Conservation (phyloP, 306 rosid species). For the Cicer judaicum region DNA sequence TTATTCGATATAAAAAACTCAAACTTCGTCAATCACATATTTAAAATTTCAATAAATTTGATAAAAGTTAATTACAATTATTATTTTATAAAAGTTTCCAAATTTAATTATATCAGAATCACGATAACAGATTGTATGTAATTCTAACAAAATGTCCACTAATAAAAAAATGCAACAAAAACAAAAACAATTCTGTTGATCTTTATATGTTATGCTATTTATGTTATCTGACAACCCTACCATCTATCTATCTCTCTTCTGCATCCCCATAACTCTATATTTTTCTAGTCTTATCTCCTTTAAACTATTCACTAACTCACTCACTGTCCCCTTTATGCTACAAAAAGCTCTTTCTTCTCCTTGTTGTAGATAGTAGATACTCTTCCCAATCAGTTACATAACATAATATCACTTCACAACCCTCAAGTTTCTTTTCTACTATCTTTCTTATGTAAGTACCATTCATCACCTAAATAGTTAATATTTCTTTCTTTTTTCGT, state of each 20-base stretch:
- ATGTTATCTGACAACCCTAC: conserved; percentile 30
- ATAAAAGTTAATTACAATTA: too few relatives aligned
- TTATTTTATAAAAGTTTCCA: too few relatives aligned
- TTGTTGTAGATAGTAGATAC: conserved; percentile 25
- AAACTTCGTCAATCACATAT: too few relatives aligned
- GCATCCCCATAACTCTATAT: conserved; percentile 4
- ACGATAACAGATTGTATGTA: too few relatives aligned
- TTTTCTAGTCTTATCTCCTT: conserved; percentile 55
- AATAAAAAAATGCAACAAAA: neutral
- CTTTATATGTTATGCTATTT: neutral
- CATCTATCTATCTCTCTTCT: conserved; percentile 3
- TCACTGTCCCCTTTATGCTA: conserved; percentile 43
- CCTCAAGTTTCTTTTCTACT: conserved; percentile 42
- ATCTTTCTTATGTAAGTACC: conserved; percentile 49
- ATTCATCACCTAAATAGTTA: conserved; percentile 7
- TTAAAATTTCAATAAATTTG: too few relatives aligned
- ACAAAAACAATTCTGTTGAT: neutral
- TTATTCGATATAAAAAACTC: too few relatives aligned
- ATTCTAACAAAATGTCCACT: too few relatives aligned
- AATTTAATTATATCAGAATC: too few relatives aligned
- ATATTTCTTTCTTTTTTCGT: conserved; percentile 26
- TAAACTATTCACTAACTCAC: conserved; percentile 45
- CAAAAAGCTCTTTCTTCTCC: conserved; percentile 39
- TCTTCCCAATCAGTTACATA: conserved; percentile 4
- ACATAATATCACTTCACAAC: conserved; percentile 23